Base-by-base conservation (phyloP, 2,329 filamentous ascomycete genomes). In the Diaporthe amygdali region DNA sequence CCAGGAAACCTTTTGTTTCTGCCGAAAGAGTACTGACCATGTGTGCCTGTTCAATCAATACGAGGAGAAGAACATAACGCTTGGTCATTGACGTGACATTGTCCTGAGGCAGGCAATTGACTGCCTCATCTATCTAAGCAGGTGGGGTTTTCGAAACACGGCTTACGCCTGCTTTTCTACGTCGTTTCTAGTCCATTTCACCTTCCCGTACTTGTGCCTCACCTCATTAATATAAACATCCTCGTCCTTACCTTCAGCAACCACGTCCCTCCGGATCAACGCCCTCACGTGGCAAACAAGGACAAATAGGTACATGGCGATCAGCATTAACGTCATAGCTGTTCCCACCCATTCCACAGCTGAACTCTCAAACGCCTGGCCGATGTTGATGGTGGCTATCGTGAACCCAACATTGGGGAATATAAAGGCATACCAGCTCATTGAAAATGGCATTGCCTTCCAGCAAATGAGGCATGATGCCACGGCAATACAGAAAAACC, bases 401-500 rank as follows among this genome's bases (percentile, higher is more conserved):
- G 69, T 68, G 66, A 74, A 72, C 17, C 74, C 75, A 14, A 74
- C 70, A 64, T 76, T 76, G 2, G 74, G 74, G 41, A 76, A 76
- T 12, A 76, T 51, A 15, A 75, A 66, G 6, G 47, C 71, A 72
- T 73, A 76, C 75, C 75, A 76, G n/a, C 66, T 54, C 10, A 76
- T 66, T 6, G 54, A 52, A 67, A 76, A 76, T n/a, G 39, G 8
- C 69, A 74, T 74, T 69, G 49, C 61, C 73, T 73, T 54, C 63
- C 46, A 66, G 46, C 32, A 27, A 34, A 54, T 51, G 14, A 66
- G 22, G 27, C 49, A 54, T 6, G 46, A 39, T 9, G 37, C 46
- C 14, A 66, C 32, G 1, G 63, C 63, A 34, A 66, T 4, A 22
- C 46, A 51, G 14, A 54, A 66, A 25, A 66, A 54, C 63, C 63